Evolutionary conservation across 352 stramenopile genomes (phyloP), one percentile per base, ranked within the genome.

Genomic region (Phytophthora agathidicida): DNA sequence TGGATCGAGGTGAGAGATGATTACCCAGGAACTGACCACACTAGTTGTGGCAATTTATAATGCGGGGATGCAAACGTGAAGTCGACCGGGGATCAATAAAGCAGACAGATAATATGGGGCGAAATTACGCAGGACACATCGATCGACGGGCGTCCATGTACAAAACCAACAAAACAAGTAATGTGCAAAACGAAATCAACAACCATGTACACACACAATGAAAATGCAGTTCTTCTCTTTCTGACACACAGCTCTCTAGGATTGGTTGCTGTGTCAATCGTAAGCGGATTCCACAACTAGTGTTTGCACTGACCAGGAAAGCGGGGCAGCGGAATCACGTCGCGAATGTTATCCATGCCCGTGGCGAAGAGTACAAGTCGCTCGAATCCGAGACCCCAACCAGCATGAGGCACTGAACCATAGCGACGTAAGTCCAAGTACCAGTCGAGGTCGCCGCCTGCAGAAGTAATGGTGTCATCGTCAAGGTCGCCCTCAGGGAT

Each of bases 371-470:
- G 96, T 23, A 99, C 95, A 11, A 99, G 83, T 22, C 97, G 85
- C 77, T 99, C 97, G 62, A 99, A 99, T 26, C 98, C 98, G 38
- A 99, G 85, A 5, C 97, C 98, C 80, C 98, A 99, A 35, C 97
- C 97, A 28, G 95, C 86, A 72, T 99, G 98, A 22, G 96, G 97
- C 27, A 99, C 97, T 3, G 94, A 97, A 26, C 97, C 97, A 72
- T 96, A 99, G 22, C 96, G 88, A 28, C 98, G 88, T 26, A 99
- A 77, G 67, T 99, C 97, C 36, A 99, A 80, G 72, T 99, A 99
- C 97, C 97, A 99, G 80, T 98, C 76, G 19, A 99, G 72, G 48
- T 91, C 70, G 30, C 67, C 77, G 20, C 54, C 59, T 26, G 58
- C 46, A 38, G 48, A 52, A 42, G 38, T 45, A 50, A 71, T 60